phyloP scores from a whole-genome alignment of 805 yeast genomes.

The Saturnispora diversa region DNA sequence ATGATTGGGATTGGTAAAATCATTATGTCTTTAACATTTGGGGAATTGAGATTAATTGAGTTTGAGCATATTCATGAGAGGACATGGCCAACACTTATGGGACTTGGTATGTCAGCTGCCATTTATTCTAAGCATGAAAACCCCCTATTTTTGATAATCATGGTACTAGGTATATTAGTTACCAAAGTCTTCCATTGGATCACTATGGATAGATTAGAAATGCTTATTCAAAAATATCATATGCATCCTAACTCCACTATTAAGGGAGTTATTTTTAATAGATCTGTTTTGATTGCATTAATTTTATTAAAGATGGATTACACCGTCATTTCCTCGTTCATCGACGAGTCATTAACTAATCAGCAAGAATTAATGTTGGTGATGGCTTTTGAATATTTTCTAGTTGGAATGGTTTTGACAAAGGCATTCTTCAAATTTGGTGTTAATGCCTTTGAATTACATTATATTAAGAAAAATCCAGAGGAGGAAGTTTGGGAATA shows the following conservation, averaged over 20 bases:
- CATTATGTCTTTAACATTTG: constrained; percentile 53
- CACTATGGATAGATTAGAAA: constrained; percentile 41
- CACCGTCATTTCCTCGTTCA: constrained; percentile 43
- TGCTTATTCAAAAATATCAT: constrained; percentile 37
- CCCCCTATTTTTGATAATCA: constrained; percentile 34
- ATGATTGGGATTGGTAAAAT: constrained; percentile 36
- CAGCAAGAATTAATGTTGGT: constrained; percentile 51
- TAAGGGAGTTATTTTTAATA: constrained; percentile 26
- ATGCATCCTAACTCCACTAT: constrained; percentile 20
- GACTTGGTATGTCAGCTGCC: constrained; percentile 49
- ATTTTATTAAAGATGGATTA: constrained; percentile 44
- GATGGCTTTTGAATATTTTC: constrained; percentile 70
- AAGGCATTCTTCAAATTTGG: constrained; percentile 38
- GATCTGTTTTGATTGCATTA: constrained; percentile 38
- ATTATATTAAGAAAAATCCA: constrained; percentile 35
- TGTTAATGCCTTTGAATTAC: constrained; percentile 50
- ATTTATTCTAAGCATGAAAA: constrained; percentile 41
- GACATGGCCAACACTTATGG: constrained; percentile 56
- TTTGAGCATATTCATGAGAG: constrained; percentile 64
- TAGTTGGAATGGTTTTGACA: constrained; percentile 48
- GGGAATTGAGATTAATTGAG: constrained; percentile 67
- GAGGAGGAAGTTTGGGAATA: constrained; percentile 69
- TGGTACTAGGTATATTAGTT: constrained; percentile 35
- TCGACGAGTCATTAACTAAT: constrained; percentile 46
- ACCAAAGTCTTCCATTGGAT: constrained; percentile 75